Evolutionary conservation across 2,329 filamentous ascomycete genomes (phyloP).

Genomic region (Bimuria novae-zelandiae): DNA sequence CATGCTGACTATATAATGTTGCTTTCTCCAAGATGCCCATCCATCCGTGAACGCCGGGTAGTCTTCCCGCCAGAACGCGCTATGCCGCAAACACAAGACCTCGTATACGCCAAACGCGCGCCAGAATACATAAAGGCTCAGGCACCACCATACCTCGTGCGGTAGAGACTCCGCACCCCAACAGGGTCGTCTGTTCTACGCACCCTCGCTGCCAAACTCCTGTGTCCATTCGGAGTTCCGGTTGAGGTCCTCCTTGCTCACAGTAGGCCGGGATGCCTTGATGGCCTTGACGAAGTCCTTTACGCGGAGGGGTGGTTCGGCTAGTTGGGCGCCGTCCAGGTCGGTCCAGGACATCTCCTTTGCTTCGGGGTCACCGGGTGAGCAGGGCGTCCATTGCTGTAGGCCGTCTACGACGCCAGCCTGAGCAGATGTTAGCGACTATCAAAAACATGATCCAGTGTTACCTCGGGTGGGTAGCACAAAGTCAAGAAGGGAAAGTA

Average conservation of each 20-base stretch:
- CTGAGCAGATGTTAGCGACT: background rate
- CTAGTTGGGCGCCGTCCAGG: slow-evolving; percentile 78
- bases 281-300: slow-evolving; percentile 96
- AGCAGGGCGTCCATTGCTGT: slow-evolving; percentile 83
- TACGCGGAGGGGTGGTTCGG: slow-evolving; percentile 82
- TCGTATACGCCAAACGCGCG: background rate
- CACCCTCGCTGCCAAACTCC: slow-evolving; percentile 93
- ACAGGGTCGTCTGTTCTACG: slow-evolving; percentile 40
- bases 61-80: background rate
- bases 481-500: background rate
- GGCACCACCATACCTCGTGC: no score
- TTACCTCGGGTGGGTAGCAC: background rate
- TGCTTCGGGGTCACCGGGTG: slow-evolving; percentile 83
- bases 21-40: no score
- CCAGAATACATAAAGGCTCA: no score
- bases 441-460: background rate
- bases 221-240: slow-evolving; percentile 91
- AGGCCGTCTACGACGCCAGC: slow-evolving; percentile 70
- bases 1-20: no score
- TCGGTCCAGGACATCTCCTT: slow-evolving; percentile 94
- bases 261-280: slow-evolving; percentile 84
- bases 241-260: slow-evolving; percentile 82
- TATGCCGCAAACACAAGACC: slow-evolving; percentile 4
- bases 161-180: no score
- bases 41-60: slow-evolving; percentile 5